A percentile compares a stretch with the other conserved stretches of the same genome.
Evolutionary conservation across 352 stramenopile genomes (phyloP).

Genomic region (Phytophthora nicotianae): DNA sequence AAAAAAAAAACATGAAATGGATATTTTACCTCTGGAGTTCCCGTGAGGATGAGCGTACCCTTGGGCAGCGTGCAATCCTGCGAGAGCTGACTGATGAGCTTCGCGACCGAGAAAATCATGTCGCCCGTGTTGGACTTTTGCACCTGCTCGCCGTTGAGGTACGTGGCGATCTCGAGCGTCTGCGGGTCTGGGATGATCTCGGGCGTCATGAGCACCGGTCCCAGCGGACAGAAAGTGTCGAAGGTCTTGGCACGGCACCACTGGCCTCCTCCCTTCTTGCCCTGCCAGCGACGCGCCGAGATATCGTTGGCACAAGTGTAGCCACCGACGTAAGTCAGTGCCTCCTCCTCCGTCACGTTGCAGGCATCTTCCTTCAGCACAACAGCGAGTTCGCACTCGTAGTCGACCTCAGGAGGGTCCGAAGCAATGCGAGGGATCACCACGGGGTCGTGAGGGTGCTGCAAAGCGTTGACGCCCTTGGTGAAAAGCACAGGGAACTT

Average conservation of each 20-base stretch:
- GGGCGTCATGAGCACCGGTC: slow-evolving; percentile 82
- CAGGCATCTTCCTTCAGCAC: slow-evolving; percentile 84
- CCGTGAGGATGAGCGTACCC: slow-evolving; percentile 90
- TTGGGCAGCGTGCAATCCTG: slow-evolving; percentile 89
- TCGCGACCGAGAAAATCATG: slow-evolving; percentile 92
- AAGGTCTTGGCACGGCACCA: slow-evolving; percentile 91
- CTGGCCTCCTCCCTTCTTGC: slow-evolving; percentile 84
- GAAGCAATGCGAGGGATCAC: slow-evolving; percentile 80
- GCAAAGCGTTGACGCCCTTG: slow-evolving; percentile 84
- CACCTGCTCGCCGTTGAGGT: slow-evolving; percentile 83
- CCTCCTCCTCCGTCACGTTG: slow-evolving; percentile 84
- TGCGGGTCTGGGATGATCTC: slow-evolving; percentile 80
- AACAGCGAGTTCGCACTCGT: slow-evolving; percentile 91
- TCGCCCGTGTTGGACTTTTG: slow-evolving; percentile 90
- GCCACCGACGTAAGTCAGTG: slow-evolving; percentile 85
- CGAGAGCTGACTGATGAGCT: slow-evolving; percentile 90
- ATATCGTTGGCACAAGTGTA: slow-evolving; percentile 92
- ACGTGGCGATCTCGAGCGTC: slow-evolving; percentile 75
- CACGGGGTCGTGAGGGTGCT: slow-evolving; percentile 76
- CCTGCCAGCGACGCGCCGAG: slow-evolving; percentile 89
- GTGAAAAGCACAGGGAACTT: slow-evolving; percentile 88
- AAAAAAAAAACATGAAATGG: background rate
- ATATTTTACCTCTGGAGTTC: slow-evolving; percentile 79
- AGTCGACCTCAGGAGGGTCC: slow-evolving; percentile 83
- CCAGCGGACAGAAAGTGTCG: slow-evolving; percentile 91